Evolutionary conservation across 2,329 filamentous ascomycete species (phyloP).

Genomic region (Periconia sp.): DNA sequence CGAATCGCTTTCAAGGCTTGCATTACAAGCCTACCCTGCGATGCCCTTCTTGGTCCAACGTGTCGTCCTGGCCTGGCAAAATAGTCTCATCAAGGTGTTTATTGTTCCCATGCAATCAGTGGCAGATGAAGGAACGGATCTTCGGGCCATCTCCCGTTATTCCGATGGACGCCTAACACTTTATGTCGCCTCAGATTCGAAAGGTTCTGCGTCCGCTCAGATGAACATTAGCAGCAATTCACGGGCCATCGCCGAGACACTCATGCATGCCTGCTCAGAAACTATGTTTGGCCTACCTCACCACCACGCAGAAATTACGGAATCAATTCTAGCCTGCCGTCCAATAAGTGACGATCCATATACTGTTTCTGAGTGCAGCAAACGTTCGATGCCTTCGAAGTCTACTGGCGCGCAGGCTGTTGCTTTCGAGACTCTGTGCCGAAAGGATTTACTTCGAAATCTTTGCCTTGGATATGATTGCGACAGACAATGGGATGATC

Average conservation of each 20-base stretch:
- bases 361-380: conserved; percentile 39
- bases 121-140: conserved; percentile 38
- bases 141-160: conserved; percentile 44
- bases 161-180: conserved; percentile 35
- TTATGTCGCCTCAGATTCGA: conserved; percentile 40
- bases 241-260: conserved; percentile 39
- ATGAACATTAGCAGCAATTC: conserved; percentile 43
- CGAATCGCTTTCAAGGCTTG: conserved; percentile 39
- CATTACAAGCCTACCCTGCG: conserved; percentile 54
- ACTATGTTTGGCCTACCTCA: conserved; percentile 42
- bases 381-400: conserved; percentile 39
- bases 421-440: conserved; percentile 35
- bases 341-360: conserved; percentile 23
- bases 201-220: conserved; percentile 23
- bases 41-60: conserved; percentile 39
- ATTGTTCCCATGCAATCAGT: conserved; percentile 43
- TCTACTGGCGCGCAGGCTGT: conserved; percentile 19
- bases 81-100: conserved; percentile 38
- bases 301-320: conserved; percentile 38
- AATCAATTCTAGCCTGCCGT: conserved; percentile 39
- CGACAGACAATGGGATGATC: conserved; percentile 58
- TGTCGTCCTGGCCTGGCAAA: conserved; percentile 41
- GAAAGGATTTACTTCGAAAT: conserved; percentile 54
- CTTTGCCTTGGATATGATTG: conserved; percentile 57
- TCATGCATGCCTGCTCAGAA: conserved; percentile 42